Percentiles rank a stretch among this genome's conserved stretches.
phyloP scores from a whole-genome alignment of 768 basidiomycete genomes.

The Dendrothele bispora region DNA sequence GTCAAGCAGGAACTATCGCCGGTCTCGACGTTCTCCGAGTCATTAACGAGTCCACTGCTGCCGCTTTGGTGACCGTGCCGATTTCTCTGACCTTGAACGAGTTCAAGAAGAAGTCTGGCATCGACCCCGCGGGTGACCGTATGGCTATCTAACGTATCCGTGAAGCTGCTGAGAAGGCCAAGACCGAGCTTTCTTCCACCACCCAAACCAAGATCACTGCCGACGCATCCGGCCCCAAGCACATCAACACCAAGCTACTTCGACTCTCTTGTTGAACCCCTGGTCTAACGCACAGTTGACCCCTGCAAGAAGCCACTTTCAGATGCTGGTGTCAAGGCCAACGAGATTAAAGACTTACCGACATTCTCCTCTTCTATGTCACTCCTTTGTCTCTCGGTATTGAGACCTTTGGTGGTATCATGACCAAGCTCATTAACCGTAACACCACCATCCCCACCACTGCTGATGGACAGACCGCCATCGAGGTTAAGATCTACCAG shows the following conservation, averaged over 20 bases:
- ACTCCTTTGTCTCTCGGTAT: slow-evolving; percentile 94
- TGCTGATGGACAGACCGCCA: slow-evolving; percentile 96
- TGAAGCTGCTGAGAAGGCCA: too few relatives aligned
- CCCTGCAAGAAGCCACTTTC: too few relatives aligned
- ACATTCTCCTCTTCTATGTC: slow-evolving; percentile 91
- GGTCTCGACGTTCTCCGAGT: too few relatives aligned
- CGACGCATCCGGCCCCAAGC: too few relatives aligned
- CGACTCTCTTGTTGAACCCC: slow-evolving; percentile 75
- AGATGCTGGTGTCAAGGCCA: too few relatives aligned
- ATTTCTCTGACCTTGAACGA: slow-evolving; percentile 79
- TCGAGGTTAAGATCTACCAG: too few relatives aligned
- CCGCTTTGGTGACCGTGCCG: slow-evolving; percentile 88
- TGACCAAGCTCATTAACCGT: slow-evolving; percentile 93
- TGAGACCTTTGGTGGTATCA: too few relatives aligned
- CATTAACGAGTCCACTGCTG: slow-evolving; percentile 99
- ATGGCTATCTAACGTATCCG: slow-evolving; percentile 99
- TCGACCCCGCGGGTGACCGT: slow-evolving; percentile 78
- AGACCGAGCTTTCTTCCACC: too few relatives aligned
- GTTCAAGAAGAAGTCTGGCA: slow-evolving; percentile 92
- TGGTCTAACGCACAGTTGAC: slow-evolving; percentile 86
- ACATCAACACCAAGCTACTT: too few relatives aligned
- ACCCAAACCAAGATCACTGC: too few relatives aligned
- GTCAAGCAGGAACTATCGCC: too few relatives aligned
- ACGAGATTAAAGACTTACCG: slow-evolving; percentile 94
- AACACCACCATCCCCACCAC: slow-evolving; percentile 99